Conservation (phyloP, 73 alveolate genomes). For the Tetrahymena elliotti region DNA sequence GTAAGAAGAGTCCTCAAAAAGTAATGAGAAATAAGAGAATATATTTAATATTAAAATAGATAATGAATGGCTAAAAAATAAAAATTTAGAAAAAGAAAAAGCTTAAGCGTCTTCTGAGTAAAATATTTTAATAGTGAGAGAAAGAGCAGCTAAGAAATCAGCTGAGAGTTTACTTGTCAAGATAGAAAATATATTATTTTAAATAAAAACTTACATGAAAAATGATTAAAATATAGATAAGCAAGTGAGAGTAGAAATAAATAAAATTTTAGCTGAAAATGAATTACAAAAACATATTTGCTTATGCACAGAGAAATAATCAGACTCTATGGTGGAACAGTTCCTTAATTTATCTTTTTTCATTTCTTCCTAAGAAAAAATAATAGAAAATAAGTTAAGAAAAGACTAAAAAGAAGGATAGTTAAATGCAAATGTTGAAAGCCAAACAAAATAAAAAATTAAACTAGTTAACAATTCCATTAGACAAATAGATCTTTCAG, state of each 20-base stretch:
- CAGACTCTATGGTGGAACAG: background rate
- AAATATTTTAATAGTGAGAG: background rate
- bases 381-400: background rate
- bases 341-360: background rate
- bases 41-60: no score
- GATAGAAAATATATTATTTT: background rate
- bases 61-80: background rate
- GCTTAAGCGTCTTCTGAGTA: background rate
- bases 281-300: background rate
- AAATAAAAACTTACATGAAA: background rate
- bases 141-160: background rate
- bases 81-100: background rate
- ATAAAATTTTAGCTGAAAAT: background rate
- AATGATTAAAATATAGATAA: background rate
- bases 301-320: background rate
- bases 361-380: background rate
- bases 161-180: background rate
- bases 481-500: background rate
- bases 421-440: background rate
- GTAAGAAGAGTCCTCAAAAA: no score
- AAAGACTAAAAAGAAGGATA: background rate
- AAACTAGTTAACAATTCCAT: background rate
- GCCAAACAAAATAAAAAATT: background rate
- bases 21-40: background rate
- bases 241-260: background rate